A percentile compares a stretch with the other conserved stretches of the same genome.
Evolutionary conservation across 768 basidiomycete species (phyloP).

Genomic region (Suillus ampliporus): DNA sequence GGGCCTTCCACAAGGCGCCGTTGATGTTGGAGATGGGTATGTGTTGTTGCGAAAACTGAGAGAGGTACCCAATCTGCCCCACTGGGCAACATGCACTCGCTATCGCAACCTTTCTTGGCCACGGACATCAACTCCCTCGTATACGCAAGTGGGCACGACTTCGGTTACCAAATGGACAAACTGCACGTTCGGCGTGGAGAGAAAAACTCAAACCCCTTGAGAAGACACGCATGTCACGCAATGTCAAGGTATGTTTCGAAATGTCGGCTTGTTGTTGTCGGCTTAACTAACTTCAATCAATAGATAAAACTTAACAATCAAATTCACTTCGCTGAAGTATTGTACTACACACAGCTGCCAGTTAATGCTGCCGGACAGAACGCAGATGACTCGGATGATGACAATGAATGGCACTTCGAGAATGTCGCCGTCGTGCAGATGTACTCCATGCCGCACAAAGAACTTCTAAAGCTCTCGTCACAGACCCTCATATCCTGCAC

Average conservation of each 20-base stretch:
- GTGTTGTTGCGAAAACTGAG: too few species aligned
- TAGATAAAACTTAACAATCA: too few species aligned
- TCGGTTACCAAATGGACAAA: constrained; percentile 44
- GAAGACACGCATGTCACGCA: constrained; percentile 33
- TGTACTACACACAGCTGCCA: constrained; percentile 16
- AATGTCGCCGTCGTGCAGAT: constrained; percentile 26
- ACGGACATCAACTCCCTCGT: neutral
- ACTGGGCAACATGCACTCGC: neutral
- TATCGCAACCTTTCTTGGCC: constrained; percentile 1
- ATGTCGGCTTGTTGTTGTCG: too few species aligned
- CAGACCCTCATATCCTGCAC: constrained; percentile 23
- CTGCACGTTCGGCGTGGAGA: constrained; percentile 39
- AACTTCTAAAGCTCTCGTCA: constrained; percentile 20
- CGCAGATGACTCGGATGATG: too few species aligned
- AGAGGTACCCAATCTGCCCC: neutral
- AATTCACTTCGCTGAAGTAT: constrained; percentile 18
- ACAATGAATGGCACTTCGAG: neutral
- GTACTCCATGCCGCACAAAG: constrained; percentile 24
- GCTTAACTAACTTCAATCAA: too few species aligned
- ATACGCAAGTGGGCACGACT: constrained; percentile 38
- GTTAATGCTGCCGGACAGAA: too few species aligned
- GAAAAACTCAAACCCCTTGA: constrained; percentile 25
- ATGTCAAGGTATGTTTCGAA: constrained; percentile 41
- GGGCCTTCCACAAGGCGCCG: too few species aligned
- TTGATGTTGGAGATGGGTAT: too few species aligned